These are phyloP conservation scores for Purshia tridentata DNA, from an alignment of 306 rosid genomes.

Conservation along the genomic window DNA sequence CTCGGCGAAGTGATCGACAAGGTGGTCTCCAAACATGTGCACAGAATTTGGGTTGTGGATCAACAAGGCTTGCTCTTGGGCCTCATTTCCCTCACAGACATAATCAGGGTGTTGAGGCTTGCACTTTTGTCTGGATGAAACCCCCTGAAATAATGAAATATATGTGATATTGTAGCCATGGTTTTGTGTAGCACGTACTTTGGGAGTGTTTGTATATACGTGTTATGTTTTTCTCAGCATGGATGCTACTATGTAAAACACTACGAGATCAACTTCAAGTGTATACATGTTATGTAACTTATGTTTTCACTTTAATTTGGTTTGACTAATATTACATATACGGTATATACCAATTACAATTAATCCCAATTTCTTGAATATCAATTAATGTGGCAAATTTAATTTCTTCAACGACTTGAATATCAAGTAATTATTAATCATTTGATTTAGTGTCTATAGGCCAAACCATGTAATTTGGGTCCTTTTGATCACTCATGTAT, in stretches of 20 bases:
- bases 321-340: too few species aligned
- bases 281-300: too few species aligned
- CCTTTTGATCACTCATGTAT: too few species aligned
- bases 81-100: slow-evolving; percentile 65
- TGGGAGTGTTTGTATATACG: background rate
- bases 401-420: too few species aligned
- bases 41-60: slow-evolving; percentile 83
- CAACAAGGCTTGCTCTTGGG: slow-evolving; percentile 66
- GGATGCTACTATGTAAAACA: background rate
- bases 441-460: too few species aligned
- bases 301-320: too few species aligned
- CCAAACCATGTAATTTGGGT: too few species aligned
- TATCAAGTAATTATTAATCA: too few species aligned
- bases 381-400: too few species aligned
- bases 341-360: too few species aligned
- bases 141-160: background rate
- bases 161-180: background rate
- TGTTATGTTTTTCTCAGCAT: background rate
- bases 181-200: background rate
- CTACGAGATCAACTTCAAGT: too few species aligned
- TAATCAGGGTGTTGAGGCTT: slow-evolving; percentile 59
- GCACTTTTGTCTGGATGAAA: slow-evolving; percentile 30
- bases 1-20: slow-evolving; percentile 53
- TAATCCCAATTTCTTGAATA: too few species aligned
- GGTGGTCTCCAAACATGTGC: slow-evolving; percentile 65